Base-by-base conservation (phyloP, 2,329 filamentous ascomycete genomes). In the Pseudogymnoascus sp. region DNA sequence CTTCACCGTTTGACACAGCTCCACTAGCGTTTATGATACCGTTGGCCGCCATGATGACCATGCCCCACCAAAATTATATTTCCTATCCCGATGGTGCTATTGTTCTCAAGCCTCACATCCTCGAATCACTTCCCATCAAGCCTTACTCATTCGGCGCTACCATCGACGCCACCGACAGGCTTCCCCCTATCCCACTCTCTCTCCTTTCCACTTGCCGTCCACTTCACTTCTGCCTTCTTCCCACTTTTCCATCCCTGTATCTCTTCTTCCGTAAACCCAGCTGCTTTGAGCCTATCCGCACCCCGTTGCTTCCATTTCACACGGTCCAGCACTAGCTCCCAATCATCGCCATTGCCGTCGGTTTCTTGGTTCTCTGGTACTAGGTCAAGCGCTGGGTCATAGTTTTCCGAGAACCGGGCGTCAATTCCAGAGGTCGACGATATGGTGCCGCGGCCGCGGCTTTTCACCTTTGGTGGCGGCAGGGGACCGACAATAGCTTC, bases 281-380 rank as follows among this genome's bases (percentile, higher is more conserved):
- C 91, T 18, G 84, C 84, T 35, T 85, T 85, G 65, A 97, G 76
- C 64, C 92, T 79, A 61, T 92, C 87, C 5, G 89, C 89, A 31
- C 91, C 90, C 68, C 87, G 84, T 66, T 86, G 81, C 70, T 85
- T 86, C 84, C 89, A 92, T 67, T 86, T 87, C 67, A 90, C 84
- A n/a, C 91, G 85, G 72, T 96, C 91, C 0, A 94, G 78, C 0
- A 89, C 86, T 69, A 90, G 84, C 50, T 90, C 89, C 92, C 91
- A 96, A 65, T 90, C 85, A 65, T 87, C 85, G 28, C 80, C 80
- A 21, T 74, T 75, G 2, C 76, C 77, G 1, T 79, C 77, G 65
- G 81, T 80, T 59, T 78, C 75, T 40, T 80, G 76, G 33, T 12
- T 60, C 50, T 56, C 50, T 18, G 25, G 28, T 18, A 56, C 50